Evolutionary conservation across 371 early-diverging fungal species (phyloP), one percentile per base, ranked within the genome.

Genomic region (Mortierella sp.): DNA sequence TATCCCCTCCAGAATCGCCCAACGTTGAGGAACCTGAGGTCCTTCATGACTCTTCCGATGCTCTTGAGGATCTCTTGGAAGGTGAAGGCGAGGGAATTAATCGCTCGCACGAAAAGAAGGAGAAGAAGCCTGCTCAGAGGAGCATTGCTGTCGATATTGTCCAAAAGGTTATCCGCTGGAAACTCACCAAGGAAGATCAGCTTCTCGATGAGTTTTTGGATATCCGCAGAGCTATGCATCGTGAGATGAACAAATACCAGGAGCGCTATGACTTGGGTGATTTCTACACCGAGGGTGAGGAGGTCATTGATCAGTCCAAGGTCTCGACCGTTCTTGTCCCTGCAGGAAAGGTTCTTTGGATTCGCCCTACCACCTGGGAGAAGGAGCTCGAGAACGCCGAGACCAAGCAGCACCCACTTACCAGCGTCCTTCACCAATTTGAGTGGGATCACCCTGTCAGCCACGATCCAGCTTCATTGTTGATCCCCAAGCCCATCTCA

Each of bases 141-240:
- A 73, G 70, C 28, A 73, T 79, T 37, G 79, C 70, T 4, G 55
- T 79, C 9, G 79, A 79, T 34, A 73, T 79, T 70, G 79, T 79
- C 3, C 79, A 79, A 60, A 79, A 79, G 61, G 79, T 79, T 55
- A 70, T 79, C 23, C 79, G 79, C 4, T 79, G 79, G 79, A 53
- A 56, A 28, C 28, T 79, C 56, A 79, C 79, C 28, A 63, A 63
- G 22, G 79, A 79, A 28, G 74, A 73, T 17, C 51, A 51, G 12
- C 58, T 79, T 31, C 37, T 79, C 12, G 79, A 79, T 1, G 79
- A 79, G 68, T 79, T 79, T 70, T 65, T 73, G 74, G 79, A 79
- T 3, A 79, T 79, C 45, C 73, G 79, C 8, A 66, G 74, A 23
- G 63, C 74, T 17, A 79, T 79, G 79, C 70, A 73, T n/a, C 37